A percentile compares a stretch with the other conserved stretches of the same genome.
phyloP scores from a whole-genome alignment of 208 protist genomes.

The Trypanosoma avium region DNA sequence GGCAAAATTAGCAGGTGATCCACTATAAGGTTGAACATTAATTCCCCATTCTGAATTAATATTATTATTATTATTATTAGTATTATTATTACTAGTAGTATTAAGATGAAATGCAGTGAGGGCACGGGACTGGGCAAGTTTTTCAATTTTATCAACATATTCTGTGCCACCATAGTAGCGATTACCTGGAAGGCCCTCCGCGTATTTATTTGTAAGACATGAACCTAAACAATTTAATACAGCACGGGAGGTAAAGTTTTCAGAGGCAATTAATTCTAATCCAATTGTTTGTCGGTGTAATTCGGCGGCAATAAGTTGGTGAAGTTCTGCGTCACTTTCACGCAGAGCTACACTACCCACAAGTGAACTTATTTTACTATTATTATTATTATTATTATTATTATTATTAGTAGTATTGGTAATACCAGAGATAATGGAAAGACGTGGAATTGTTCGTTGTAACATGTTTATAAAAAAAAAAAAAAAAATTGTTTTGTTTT shows the following conservation, averaged over 20 bases:
- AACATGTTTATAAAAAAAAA: too few relatives aligned
- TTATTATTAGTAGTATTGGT: too few relatives aligned
- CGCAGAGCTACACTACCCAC: slow-evolving; percentile 35
- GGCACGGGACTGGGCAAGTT: slow-evolving; percentile 75
- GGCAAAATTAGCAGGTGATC: slow-evolving; percentile 94
- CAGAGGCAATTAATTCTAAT: slow-evolving; percentile 65
- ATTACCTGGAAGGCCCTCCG: slow-evolving; percentile 93
- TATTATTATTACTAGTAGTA: too few relatives aligned
- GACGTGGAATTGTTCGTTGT: too few relatives aligned
- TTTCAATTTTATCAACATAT: slow-evolving; percentile 93
- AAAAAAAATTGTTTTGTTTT: too few relatives aligned
- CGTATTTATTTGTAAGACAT: slow-evolving; percentile 97
- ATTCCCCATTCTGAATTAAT: slow-evolving; percentile 96
- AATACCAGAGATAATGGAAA: too few relatives aligned
- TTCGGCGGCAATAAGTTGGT: slow-evolving; percentile 44
- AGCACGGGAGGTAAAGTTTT: slow-evolving; percentile 96
- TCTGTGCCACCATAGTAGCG: slow-evolving; percentile 97
- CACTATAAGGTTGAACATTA: slow-evolving; percentile 98
- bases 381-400: too few relatives aligned
- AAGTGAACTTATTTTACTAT: not conserved
- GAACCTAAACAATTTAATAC: slow-evolving; percentile 95
- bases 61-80: too few relatives aligned
- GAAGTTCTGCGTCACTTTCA: slow-evolving; percentile 48
- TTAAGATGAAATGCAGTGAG: slow-evolving; percentile 90
- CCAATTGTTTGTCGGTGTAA: slow-evolving; percentile 40